A percentile compares a stretch with the other conserved stretches of the same genome.
phyloP scores from a whole-genome alignment of 345 rosid genomes.

The Draba incana region DNA sequence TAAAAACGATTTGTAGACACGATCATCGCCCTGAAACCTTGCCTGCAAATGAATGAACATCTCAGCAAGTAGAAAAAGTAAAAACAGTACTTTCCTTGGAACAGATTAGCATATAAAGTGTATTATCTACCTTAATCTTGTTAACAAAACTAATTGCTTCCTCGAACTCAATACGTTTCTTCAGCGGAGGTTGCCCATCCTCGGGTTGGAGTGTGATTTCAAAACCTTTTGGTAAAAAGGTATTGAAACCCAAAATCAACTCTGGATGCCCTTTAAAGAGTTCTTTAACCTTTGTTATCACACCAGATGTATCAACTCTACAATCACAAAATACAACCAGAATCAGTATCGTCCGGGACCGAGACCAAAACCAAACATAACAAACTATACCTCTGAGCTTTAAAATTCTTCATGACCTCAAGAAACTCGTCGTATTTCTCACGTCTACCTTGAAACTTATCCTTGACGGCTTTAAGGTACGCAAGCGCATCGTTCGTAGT shows the following conservation, averaged over 20 bases:
- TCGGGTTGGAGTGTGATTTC: slow-evolving; percentile 78
- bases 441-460: slow-evolving; percentile 67
- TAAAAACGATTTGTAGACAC: slow-evolving; percentile 83
- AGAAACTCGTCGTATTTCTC: slow-evolving; percentile 85
- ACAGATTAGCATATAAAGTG: background rate
- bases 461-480: slow-evolving; percentile 89
- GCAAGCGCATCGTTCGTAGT: slow-evolving; percentile 86
- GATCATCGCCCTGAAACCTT: slow-evolving; percentile 89
- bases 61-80: background rate
- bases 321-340: background rate
- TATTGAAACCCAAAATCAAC: slow-evolving; percentile 85
- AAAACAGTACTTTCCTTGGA: background rate
- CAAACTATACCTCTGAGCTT: slow-evolving; percentile 68
- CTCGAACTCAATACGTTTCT: slow-evolving; percentile 86
- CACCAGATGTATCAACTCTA: slow-evolving; percentile 89
- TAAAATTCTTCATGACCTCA: slow-evolving; percentile 92
- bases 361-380: slow-evolving; percentile 13
- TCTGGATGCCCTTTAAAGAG: slow-evolving; percentile 83
- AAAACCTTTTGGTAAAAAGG: slow-evolving; percentile 90
- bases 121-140: slow-evolving; percentile 69
- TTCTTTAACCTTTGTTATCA: slow-evolving; percentile 81
- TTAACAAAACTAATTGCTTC: slow-evolving; percentile 93
- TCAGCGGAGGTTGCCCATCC: slow-evolving; percentile 64
- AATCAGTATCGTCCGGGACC: background rate
- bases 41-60: slow-evolving; percentile 50